phyloP scores from a whole-genome alignment of 164 flowering plant genomes.

The Magnolia officinalis region DNA sequence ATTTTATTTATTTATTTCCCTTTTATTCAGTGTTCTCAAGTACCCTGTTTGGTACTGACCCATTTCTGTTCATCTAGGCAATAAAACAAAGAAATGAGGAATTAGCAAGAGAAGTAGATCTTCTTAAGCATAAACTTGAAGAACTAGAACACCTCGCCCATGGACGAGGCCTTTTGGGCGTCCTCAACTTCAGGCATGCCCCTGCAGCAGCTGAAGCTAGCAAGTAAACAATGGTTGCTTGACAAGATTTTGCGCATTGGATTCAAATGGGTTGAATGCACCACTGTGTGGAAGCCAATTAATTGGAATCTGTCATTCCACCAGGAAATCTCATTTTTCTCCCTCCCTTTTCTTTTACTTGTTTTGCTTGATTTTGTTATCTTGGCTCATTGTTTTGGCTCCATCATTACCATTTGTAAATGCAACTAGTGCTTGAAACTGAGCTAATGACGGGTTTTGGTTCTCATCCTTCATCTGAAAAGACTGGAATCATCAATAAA shows the following conservation, averaged over 20 bases:
- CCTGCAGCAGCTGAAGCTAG: slow-evolving; percentile 23
- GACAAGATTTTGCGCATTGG: not conserved
- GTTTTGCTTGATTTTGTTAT: no score
- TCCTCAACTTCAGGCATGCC: slow-evolving; percentile 39
- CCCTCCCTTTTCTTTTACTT: not conserved
- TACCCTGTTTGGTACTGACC: not conserved
- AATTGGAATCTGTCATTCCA: not conserved
- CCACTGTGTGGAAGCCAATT: not conserved
- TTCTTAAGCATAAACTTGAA: slow-evolving; percentile 43
- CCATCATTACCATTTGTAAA: not conserved
- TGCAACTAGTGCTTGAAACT: not conserved
- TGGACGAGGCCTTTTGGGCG: slow-evolving; percentile 50
- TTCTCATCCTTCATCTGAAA: no score
- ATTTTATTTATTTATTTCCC: no score
- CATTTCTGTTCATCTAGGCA: slow-evolving; percentile 33
- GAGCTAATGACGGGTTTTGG: no score
- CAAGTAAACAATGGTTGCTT: slow-evolving; percentile 18
- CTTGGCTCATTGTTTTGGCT: no score
- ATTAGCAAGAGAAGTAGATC: slow-evolving; percentile 50
- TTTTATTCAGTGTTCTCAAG: not conserved
- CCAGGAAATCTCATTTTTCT: not conserved
- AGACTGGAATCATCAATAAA: no score
- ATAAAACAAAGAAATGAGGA: slow-evolving; percentile 59
- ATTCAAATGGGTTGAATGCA: not conserved
- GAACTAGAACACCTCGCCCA: slow-evolving; percentile 59